Conservation (phyloP, 208 protist genomes). For the Leishmania guyanensis region DNA sequence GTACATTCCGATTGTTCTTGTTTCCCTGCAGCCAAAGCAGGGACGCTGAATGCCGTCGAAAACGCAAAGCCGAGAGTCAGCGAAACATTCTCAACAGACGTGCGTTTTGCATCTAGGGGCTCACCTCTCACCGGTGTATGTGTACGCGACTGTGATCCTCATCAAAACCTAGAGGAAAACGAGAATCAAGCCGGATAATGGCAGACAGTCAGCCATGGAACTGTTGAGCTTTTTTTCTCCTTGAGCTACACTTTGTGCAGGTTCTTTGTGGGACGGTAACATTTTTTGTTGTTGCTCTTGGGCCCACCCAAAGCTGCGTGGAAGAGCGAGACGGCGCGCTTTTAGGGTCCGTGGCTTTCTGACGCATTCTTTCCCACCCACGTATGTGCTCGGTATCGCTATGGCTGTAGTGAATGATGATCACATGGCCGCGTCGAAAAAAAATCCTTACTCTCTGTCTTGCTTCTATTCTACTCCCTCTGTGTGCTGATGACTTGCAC, state of each 20-base stretch:
- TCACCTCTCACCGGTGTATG: not conserved
- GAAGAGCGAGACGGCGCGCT: too few relatives aligned
- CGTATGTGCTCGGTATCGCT: not conserved
- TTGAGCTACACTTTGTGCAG: not conserved
- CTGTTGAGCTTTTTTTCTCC: not conserved
- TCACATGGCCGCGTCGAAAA: not conserved
- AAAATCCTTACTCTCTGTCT: slow-evolving; percentile 16
- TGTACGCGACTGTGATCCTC: not conserved
- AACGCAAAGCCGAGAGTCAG: not conserved
- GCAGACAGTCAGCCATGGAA: not conserved
- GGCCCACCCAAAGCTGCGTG: not conserved
- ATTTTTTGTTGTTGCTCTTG: not conserved
- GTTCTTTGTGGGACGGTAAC: not conserved
- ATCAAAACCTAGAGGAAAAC: not conserved
- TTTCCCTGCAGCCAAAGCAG: not conserved
- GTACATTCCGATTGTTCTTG: not conserved
- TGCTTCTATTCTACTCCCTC: slow-evolving; percentile 10
- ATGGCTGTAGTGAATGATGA: not conserved
- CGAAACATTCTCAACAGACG: not conserved
- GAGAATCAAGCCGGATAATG: not conserved
- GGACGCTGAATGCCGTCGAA: not conserved
- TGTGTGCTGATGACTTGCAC: not conserved
- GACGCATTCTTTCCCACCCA: slow-evolving; percentile 1
- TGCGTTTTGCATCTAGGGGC: not conserved
- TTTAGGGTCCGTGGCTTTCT: not conserved